phyloP scores from a whole-genome alignment of 2,329 filamentous ascomycete genomes.

The Aurifilum marmelostoma region DNA sequence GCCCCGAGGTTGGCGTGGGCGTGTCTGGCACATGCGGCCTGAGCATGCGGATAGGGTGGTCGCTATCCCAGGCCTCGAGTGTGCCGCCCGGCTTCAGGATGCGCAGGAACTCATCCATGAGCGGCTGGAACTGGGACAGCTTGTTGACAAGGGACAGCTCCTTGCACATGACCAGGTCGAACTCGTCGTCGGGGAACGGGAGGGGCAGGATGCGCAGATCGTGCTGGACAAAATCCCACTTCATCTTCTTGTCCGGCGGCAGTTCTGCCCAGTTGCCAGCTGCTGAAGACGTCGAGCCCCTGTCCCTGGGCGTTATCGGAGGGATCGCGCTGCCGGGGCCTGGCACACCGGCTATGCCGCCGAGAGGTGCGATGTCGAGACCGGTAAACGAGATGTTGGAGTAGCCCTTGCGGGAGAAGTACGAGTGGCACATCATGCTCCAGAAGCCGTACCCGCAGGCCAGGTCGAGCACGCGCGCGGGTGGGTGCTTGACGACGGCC shows the following conservation, averaged over 20 bases:
- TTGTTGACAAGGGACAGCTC: conserved; percentile 73
- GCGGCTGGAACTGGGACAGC: conserved; percentile 57
- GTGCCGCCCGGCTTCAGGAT: conserved; percentile 77
- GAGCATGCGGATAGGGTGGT: conserved; percentile 81
- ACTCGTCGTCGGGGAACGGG: conserved; percentile 78
- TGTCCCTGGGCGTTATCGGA: conserved; percentile 13
- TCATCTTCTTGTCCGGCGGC: conserved; percentile 68
- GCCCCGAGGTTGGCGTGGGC: conserved; percentile 34
- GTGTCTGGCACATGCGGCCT: conserved; percentile 73
- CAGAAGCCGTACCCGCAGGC: conserved; percentile 89
- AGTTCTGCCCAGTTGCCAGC: conserved; percentile 27
- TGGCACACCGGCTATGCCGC: conserved; percentile 28
- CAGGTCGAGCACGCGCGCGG: conserved; percentile 79
- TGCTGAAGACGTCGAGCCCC: conserved; percentile 13
- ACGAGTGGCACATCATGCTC: conserved; percentile 85
- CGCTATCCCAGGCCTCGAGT: conserved; percentile 88
- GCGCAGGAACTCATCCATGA: conserved; percentile 75
- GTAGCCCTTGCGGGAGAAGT: conserved; percentile 71
- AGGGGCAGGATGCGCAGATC: conserved; percentile 76
- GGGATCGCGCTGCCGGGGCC: conserved; percentile 9
- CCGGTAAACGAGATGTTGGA: conserved; percentile 77
- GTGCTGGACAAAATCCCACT: conserved; percentile 88
- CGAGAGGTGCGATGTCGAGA: conserved; percentile 74
- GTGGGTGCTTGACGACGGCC: conserved; percentile 66
- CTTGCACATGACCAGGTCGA: conserved; percentile 88